Evolutionary conservation across 2,329 filamentous ascomycete genomes (phyloP).

Genomic region (Fusarium pseudoanthophilum): DNA sequence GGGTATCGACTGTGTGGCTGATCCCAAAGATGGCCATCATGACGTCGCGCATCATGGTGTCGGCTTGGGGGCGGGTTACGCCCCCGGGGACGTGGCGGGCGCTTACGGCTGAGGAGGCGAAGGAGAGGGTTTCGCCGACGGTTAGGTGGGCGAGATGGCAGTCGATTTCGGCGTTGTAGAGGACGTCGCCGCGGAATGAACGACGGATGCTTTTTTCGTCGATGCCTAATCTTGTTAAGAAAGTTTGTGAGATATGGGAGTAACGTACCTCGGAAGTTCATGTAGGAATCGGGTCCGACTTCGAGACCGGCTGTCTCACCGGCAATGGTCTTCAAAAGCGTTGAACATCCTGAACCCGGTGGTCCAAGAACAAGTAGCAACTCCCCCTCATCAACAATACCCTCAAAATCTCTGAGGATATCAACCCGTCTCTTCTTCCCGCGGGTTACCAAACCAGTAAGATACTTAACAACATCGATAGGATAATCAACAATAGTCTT

Average conservation of each 20-base stretch:
- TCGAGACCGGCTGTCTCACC: constrained; percentile 59
- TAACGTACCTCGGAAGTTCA: constrained; percentile 64
- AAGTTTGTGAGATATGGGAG: accelerated
- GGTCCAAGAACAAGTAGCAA: constrained; percentile 59
- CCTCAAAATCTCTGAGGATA: constrained; percentile 46
- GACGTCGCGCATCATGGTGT: constrained; percentile 57
- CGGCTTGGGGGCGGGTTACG: constrained; percentile 17
- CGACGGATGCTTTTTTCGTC: constrained; percentile 51
- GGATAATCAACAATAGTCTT: constrained; percentile 40
- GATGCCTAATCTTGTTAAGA: constrained; percentile 35
- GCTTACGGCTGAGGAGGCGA: constrained; percentile 65
- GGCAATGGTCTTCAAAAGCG: constrained; percentile 65
- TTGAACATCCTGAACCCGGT: constrained; percentile 65
- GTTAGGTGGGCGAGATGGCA: constrained; percentile 74
- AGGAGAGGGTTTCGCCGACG: constrained; percentile 71
- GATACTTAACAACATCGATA: constrained; percentile 19
- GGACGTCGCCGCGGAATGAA: constrained; percentile 63
- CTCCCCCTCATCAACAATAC: constrained; percentile 45
- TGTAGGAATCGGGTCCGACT: constrained; percentile 40
- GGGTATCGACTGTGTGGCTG: constrained; percentile 75
- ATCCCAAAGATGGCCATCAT: constrained; percentile 83
- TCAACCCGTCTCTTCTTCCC: constrained; percentile 34
- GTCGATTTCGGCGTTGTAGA: constrained; percentile 74
- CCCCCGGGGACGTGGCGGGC: constrained; percentile 59
- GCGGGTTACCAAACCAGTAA: background rate